phyloP scores from a whole-genome alignment of 2,329 filamentous ascomycete species.

The Trichoderma afroharzianum region DNA sequence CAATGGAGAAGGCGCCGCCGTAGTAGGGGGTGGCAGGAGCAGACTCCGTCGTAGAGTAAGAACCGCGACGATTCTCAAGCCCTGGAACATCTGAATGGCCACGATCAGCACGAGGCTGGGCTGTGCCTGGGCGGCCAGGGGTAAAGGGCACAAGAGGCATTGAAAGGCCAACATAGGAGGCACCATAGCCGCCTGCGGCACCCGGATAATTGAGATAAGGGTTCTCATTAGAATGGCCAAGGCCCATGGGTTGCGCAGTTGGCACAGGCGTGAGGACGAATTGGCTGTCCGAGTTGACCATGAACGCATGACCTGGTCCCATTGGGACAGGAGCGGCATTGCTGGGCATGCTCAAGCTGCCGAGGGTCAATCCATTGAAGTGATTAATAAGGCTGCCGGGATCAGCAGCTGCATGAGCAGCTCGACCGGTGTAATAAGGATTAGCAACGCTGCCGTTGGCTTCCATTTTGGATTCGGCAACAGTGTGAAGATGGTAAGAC shows the following conservation, averaged over 20 bases:
- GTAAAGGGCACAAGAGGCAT: slow-evolving; percentile 48
- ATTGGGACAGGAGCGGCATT: slow-evolving; percentile 30
- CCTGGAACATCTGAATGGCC: slow-evolving; percentile 54
- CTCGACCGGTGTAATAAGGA: slow-evolving; percentile 32
- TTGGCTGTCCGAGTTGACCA: slow-evolving; percentile 39
- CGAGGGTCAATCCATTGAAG: slow-evolving; percentile 38
- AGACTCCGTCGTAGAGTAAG: slow-evolving; percentile 66
- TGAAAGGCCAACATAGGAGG: slow-evolving; percentile 36
- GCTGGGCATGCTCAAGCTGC: slow-evolving; percentile 33
- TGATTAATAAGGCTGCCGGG: slow-evolving; percentile 32
- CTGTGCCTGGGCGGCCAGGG: slow-evolving; percentile 45
- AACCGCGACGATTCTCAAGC: slow-evolving; percentile 63
- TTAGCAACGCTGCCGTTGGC: slow-evolving; percentile 29
- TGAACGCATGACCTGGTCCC: slow-evolving; percentile 34
- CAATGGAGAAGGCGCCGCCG: slow-evolving; percentile 53
- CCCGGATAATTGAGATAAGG: slow-evolving; percentile 34
- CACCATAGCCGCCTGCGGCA: slow-evolving; percentile 32
- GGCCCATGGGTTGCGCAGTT: slow-evolving; percentile 32
- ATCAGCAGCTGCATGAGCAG: slow-evolving; percentile 30
- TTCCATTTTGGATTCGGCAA: slow-evolving; percentile 35
- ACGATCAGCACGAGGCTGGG: slow-evolving; percentile 46
- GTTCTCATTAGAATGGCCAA: slow-evolving; percentile 34
- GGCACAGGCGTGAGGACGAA: slow-evolving; percentile 37
- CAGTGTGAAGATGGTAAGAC: slow-evolving; percentile 34
- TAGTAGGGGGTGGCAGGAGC: slow-evolving; percentile 64